Conservation (phyloP, 2,329 filamentous ascomycete genomes). For the Domatiomyces catenatus region DNA sequence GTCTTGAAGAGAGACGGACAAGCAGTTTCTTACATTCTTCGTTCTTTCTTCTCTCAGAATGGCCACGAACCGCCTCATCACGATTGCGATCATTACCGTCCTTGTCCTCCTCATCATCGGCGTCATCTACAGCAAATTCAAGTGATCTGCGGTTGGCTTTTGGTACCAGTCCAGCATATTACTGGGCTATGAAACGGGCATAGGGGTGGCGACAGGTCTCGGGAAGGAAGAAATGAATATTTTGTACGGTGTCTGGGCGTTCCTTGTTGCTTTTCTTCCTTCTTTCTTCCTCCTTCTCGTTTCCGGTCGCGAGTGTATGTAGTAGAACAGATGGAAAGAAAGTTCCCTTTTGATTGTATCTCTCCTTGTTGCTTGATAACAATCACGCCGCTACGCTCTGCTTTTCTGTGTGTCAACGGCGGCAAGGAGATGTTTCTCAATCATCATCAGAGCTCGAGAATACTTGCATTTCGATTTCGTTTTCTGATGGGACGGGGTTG, state of each 20-base stretch:
- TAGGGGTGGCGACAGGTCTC: neutral
- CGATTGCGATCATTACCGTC: slow-evolving; percentile 74
- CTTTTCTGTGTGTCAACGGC: no score
- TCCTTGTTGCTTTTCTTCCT: neutral
- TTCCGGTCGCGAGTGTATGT: neutral
- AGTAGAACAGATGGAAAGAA: neutral
- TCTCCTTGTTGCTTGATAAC: no score
- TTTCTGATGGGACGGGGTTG: no score
- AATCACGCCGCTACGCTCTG: no score
- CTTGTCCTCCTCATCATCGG: slow-evolving; percentile 48
- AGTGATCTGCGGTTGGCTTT: slow-evolving; percentile 21
- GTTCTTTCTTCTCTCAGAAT: slow-evolving; percentile 47
- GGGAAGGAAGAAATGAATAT: neutral
- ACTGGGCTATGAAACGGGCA: neutral
- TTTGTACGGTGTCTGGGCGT: neutral
- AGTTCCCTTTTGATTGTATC: no score
- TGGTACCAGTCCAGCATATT: slow-evolving; percentile 1
- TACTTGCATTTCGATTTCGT: no score
- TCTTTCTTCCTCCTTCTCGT: no score
- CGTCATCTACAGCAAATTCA: slow-evolving; percentile 39
- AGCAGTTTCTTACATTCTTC: slow-evolving; percentile 3
- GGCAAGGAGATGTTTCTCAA: no score
- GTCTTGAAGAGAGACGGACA: slow-evolving; percentile 6
- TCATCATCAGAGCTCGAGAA: no score
- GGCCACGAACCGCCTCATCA: slow-evolving; percentile 99